Base-by-base conservation (phyloP, 345 rosid species). In the Reutealis trisperma region DNA sequence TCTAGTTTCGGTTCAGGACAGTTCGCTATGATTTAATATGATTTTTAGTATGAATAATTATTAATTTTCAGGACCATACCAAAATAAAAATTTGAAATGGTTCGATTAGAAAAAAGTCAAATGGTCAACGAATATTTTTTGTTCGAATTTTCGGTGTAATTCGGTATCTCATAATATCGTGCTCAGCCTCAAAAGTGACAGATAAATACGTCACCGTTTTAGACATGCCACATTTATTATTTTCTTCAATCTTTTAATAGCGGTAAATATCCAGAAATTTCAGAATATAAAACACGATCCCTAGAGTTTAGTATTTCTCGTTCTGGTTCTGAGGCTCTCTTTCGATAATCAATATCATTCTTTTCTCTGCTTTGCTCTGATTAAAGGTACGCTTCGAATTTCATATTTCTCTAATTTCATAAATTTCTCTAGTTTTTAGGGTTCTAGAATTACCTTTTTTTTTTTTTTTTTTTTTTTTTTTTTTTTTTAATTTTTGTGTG, bases 281-380 rank as follows among this genome's bases (percentile, higher is more conserved):
- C 15, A 47, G 70, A 25, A 0, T 63, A 63, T 63, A 63, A 63
- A 63, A 32, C 9, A 16, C 8, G 8, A 34, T 37, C 45, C 45
- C 0, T 16, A 14, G 0, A 0, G 0, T 59, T 10, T 22, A 21
- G 0, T 9, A 0, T 11, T 24, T 59, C 5, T 22, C 13, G 7
- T 3, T 42, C 2, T 24, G 5, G 37, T 5, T 34, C 37, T 34
- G 3, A 34, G 5, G 44, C 52, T 2, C 15, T 19, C 72, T 24
- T 8, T 51, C 0, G 42, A 49, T 19, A 51, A 6, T 6, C 62
- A 49, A 7, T 34, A 13, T 32, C 19, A 21, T 37, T 37, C 6
- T 4, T 5, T 37, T 37, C 41, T 7, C 37, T 6, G 44, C 30
- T 72, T 34, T 58, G 55, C 49, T 18, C 75, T 42, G 41, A 22